A percentile compares a stretch with the other conserved stretches of the same genome.
Evolutionary conservation across 1,284 basidiomycete species (phyloP).

Genomic region (Boletus austroedulis): DNA sequence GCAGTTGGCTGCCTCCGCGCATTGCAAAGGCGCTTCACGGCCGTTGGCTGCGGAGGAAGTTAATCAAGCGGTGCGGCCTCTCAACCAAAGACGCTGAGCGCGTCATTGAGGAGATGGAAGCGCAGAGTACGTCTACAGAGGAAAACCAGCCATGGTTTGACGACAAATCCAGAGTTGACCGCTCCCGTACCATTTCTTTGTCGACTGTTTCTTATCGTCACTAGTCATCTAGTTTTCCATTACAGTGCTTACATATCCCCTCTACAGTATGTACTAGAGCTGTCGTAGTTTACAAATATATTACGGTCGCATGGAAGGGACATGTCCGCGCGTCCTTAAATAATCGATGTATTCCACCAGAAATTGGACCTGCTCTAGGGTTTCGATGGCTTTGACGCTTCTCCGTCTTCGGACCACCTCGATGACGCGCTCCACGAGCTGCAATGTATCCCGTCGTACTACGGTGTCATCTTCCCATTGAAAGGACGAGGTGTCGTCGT

Average conservation of each 20-base stretch:
- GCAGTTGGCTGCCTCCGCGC: slow-evolving; percentile 17
- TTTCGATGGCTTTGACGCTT: slow-evolving; percentile 87
- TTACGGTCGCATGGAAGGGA: background rate
- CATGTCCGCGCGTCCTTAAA: slow-evolving; percentile 40
- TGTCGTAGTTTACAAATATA: slow-evolving; percentile 8
- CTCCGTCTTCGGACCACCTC: slow-evolving; percentile 70
- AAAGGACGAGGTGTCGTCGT: background rate
- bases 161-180: slow-evolving; percentile 17
- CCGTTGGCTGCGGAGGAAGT: slow-evolving; percentile 20
- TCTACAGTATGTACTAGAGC: background rate
- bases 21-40: slow-evolving; percentile 8
- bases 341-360: slow-evolving; percentile 77
- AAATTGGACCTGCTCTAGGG: slow-evolving; percentile 87
- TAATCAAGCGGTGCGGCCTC: slow-evolving; percentile 26
- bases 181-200: no score
- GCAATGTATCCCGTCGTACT: slow-evolving; percentile 49
- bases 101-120: slow-evolving; percentile 19
- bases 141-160: no score
- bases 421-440: slow-evolving; percentile 73
- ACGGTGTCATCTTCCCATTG: slow-evolving; percentile 22
- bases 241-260: background rate
- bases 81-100: slow-evolving; percentile 20
- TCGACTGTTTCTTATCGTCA: background rate
- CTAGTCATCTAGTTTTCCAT: background rate
- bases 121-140: no score